A percentile compares a stretch with the other conserved stretches of the same genome.
phyloP scores from a whole-genome alignment of 208 protist genomes.

The Trypanosomatidae sp. region DNA sequence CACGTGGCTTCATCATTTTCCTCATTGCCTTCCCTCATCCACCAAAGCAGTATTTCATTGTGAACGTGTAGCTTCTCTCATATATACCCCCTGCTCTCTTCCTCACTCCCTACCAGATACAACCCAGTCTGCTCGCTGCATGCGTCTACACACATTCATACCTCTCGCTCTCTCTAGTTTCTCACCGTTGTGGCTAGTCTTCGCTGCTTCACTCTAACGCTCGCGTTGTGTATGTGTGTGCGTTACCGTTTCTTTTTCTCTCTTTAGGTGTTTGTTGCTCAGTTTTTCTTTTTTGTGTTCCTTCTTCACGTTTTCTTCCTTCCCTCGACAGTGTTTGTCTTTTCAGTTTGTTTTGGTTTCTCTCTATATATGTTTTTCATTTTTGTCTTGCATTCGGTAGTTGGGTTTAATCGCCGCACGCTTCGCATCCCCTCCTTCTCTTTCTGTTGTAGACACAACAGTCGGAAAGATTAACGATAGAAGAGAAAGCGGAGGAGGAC shows the following conservation, averaged over 20 bases:
- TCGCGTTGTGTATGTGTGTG: background rate
- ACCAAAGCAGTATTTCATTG: background rate
- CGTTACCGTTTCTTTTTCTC: background rate
- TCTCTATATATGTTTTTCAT: background rate
- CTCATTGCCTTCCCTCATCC: background rate
- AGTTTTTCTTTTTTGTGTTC: background rate
- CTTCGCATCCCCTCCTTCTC: background rate
- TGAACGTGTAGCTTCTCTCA: background rate
- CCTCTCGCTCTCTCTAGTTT: conserved; percentile 9
- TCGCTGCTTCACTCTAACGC: background rate
- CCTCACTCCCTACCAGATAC: background rate
- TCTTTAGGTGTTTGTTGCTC: background rate
- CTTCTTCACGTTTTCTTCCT: background rate
- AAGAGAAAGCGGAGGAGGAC: background rate
- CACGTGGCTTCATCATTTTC: background rate
- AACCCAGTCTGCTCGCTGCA: background rate
- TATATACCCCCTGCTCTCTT: background rate
- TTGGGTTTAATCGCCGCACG: background rate
- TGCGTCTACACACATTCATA: background rate
- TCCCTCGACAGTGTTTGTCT: background rate
- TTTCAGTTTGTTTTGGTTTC: background rate
- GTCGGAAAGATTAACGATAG: background rate
- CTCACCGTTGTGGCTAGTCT: background rate
- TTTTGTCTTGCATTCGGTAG: background rate
- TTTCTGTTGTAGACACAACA: background rate